A percentile compares a stretch with the other conserved stretches of the same genome.
Conservation (phyloP, 2,329 filamentous ascomycete species). For the Rachicladosporium sp. region DNA sequence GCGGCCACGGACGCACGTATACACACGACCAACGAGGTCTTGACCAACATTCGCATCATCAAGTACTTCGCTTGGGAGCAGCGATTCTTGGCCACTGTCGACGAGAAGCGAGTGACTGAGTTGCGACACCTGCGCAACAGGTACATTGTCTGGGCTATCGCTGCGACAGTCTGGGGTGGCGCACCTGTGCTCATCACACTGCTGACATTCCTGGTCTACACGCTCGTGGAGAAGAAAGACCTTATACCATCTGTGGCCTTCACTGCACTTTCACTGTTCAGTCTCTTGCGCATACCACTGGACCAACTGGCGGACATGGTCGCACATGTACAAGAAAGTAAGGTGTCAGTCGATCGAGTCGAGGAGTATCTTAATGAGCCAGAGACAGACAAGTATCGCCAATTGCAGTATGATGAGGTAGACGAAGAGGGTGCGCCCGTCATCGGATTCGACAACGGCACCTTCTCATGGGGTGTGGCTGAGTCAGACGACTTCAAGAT, state of each 20-base stretch:
- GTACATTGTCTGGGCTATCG: conserved; percentile 83
- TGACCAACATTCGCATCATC: conserved; percentile 97
- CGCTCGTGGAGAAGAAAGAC: conserved; percentile 75
- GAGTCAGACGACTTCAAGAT: conserved; percentile 50
- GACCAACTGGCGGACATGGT: conserved; percentile 98
- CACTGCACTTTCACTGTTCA: conserved; percentile 90
- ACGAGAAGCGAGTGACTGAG: conserved; percentile 74
- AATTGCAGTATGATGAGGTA: conserved; percentile 59
- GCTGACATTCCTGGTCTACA: conserved; percentile 90
- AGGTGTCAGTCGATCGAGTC: conserved; percentile 92
- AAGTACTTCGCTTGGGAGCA: conserved; percentile 99
- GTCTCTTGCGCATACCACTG: conserved; percentile 79
- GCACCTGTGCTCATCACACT: conserved; percentile 93
- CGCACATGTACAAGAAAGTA: conserved; percentile 92
- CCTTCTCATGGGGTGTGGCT: conserved; percentile 73
- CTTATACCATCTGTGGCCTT: conserved; percentile 89
- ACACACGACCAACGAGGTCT: conserved; percentile 88
- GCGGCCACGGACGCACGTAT: conserved; percentile 91
- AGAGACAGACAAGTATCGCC: conserved; percentile 89
- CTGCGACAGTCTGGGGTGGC: conserved; percentile 92
- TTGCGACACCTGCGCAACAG: conserved; percentile 65
- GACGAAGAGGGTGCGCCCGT: conserved; percentile 57
- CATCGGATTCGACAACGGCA: conserved; percentile 76
- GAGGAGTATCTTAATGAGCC: conserved; percentile 88
- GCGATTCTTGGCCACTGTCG: conserved; percentile 72